These are phyloP conservation scores for Phytophthora podocarpi DNA, from an alignment of 352 stramenopile species.

Conservation along the genomic window DNA sequence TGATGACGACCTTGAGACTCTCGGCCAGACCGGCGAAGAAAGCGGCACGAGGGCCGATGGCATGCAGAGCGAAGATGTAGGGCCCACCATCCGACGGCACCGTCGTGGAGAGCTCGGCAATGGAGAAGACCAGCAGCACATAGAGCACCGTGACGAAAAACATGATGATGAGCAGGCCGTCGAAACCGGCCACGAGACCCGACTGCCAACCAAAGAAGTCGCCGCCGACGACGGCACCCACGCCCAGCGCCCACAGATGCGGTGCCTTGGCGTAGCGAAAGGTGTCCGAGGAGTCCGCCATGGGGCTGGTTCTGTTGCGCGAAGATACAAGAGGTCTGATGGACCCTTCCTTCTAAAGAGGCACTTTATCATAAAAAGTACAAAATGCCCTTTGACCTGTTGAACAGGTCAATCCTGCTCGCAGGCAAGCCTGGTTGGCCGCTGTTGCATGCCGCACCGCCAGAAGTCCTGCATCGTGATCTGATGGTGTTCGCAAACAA, in stretches of 20 bases:
- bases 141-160: constrained; percentile 64
- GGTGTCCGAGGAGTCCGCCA: constrained; percentile 3
- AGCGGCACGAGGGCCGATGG: constrained; percentile 50
- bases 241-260: constrained; percentile 63
- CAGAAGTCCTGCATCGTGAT: too few relatives aligned
- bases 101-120: constrained; percentile 67
- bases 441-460: too few relatives aligned
- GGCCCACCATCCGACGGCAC: constrained; percentile 56
- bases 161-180: constrained; percentile 64
- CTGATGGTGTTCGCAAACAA: too few relatives aligned
- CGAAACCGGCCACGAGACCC: constrained; percentile 56
- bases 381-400: too few relatives aligned
- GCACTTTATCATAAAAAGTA: too few relatives aligned
- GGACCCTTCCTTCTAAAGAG: too few relatives aligned
- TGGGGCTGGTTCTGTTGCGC: too few relatives aligned
- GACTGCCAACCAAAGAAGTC: constrained; percentile 76
- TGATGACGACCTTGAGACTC: constrained; percentile 75
- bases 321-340: too few relatives aligned
- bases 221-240: constrained; percentile 56
- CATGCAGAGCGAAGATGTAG: constrained; percentile 72
- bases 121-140: constrained; percentile 72
- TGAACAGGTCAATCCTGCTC: too few relatives aligned
- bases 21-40: constrained; percentile 73
- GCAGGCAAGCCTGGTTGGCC: too few relatives aligned
- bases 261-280: constrained; percentile 54